Percentiles rank a stretch among this genome's conserved stretches.
phyloP scores from a whole-genome alignment of 1,284 basidiomycete species.

The Trichosporon ovoides region DNA sequence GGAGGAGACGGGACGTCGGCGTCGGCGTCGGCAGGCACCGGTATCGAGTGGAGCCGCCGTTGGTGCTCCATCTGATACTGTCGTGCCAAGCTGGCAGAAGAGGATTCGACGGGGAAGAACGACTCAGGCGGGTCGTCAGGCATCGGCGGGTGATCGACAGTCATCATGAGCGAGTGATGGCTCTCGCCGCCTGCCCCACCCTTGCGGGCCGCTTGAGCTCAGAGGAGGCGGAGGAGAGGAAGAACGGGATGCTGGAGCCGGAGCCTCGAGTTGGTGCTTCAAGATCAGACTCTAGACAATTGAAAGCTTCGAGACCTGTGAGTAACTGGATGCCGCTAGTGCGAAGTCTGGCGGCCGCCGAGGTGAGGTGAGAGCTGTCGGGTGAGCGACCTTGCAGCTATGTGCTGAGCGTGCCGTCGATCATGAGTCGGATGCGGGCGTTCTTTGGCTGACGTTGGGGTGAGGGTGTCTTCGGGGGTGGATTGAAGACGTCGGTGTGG shows the following conservation, averaged over 20 bases:
- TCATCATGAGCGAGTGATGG: slow-evolving; percentile 1
- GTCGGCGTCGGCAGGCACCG: background rate
- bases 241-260: background rate
- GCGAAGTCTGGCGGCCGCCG: background rate
- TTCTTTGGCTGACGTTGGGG: too few species aligned
- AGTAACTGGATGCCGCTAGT: background rate
- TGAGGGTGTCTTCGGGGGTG: too few species aligned
- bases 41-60: background rate
- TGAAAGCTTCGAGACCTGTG: background rate
- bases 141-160: background rate
- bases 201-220: background rate
- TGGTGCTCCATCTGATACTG: background rate
- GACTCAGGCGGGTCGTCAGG: background rate
- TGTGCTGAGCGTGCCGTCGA: background rate
- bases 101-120: background rate
- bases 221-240: background rate
- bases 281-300: background rate
- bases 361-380: background rate
- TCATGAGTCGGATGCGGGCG: background rate
- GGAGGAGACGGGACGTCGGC: background rate
- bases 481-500: background rate
- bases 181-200: slow-evolving; percentile 2
- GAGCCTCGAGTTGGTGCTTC: background rate
- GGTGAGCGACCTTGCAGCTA: background rate
- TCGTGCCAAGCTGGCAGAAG: background rate